Evolutionary conservation across 495 filamentous ascomycete genomes (phyloP), one percentile per base, ranked within the genome.

Genomic region (Penicillium pulvis): DNA sequence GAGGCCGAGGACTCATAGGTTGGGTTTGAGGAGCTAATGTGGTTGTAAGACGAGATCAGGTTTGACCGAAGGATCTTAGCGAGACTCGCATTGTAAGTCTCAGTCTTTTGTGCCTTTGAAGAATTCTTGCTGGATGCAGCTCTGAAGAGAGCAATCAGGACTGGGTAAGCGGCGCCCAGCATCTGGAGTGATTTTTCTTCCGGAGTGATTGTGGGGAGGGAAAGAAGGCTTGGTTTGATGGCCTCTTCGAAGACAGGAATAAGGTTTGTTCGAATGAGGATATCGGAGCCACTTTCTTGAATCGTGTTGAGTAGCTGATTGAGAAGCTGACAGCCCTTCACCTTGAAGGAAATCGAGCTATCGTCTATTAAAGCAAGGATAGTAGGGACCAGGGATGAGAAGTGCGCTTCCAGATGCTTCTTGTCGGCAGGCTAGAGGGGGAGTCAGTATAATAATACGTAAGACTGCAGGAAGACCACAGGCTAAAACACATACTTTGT

Each of bases 311-410:
- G 81, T 45, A 97, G 83, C 0, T 73, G 56, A 6, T 66, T 67
- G 2, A 94, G 72, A 4, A 92, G 71, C 3, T 65, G 60, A 36
- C 91, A 87, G 12, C 88, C 92, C 7, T 71, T 76, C 1, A 75
- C 66, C 55, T 90, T 88, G 64, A 85, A 75, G 0, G 70, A 43
- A 1, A 81, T 72, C 45, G 79, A 74, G 14, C 77, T 67, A 66
- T 93, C 89, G 69, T 98, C 94, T 51, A 91, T 79, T 2, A 98
- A 77, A 4, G 87, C 84, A 3, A 98, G 81, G 1, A 97, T 76
- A 1, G 90, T 89, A 1, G 94, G 94, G n/a, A 93, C 80, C 43
- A 90, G 82, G n/a, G 95, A 81, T 0, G 84, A 85, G 85, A 92
- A 97, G 56, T 90, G 78, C 6, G 61, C 56, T 61, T 83, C 77